Conservation (phyloP, 805 yeast genomes). For the Nakazawaea sp. region DNA sequence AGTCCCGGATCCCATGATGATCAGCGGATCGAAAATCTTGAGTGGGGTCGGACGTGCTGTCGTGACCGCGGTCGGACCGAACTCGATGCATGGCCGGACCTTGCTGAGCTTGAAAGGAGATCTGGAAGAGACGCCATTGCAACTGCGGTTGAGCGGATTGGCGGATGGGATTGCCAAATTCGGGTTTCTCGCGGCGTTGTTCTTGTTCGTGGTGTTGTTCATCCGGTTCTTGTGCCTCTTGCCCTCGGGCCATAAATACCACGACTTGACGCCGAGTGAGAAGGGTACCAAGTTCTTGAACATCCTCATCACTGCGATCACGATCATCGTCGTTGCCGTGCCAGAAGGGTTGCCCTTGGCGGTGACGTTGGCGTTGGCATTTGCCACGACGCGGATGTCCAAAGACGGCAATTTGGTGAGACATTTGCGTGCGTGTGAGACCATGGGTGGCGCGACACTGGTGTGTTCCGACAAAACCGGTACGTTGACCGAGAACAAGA, state of each 20-base stretch:
- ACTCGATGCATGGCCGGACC: conserved; percentile 89
- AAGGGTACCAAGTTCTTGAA: conserved; percentile 83
- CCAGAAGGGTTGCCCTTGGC: conserved; percentile 99
- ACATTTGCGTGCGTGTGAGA: conserved; percentile 88
- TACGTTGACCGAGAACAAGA: conserved; percentile 87
- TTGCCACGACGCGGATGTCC: conserved; percentile 98
- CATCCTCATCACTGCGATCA: conserved; percentile 84
- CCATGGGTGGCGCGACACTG: conserved; percentile 98
- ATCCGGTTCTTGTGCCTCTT: conserved; percentile 64
- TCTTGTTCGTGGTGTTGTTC: conserved; percentile 76
- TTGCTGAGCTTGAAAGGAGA: conserved; percentile 75
- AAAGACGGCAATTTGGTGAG: conserved; percentile 95
- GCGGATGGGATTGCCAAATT: conserved; percentile 95
- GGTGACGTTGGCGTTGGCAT: conserved; percentile 92
- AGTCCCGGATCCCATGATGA: conserved; percentile 71
- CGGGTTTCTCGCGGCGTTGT: conserved; percentile 78
- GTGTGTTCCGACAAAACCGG: conserved; percentile 98
- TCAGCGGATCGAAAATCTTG: conserved; percentile 85
- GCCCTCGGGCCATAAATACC: conserved; percentile 41
- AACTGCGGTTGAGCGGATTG: conserved; percentile 67
- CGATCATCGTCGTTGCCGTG: conserved; percentile 95
- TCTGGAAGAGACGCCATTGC: conserved; percentile 83
- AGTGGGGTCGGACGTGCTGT: conserved; percentile 83
- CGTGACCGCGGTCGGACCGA: conserved; percentile 84
- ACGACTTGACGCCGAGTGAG: conserved; percentile 47